phyloP scores from a whole-genome alignment of 768 basidiomycete species.

The Russula lepida region DNA sequence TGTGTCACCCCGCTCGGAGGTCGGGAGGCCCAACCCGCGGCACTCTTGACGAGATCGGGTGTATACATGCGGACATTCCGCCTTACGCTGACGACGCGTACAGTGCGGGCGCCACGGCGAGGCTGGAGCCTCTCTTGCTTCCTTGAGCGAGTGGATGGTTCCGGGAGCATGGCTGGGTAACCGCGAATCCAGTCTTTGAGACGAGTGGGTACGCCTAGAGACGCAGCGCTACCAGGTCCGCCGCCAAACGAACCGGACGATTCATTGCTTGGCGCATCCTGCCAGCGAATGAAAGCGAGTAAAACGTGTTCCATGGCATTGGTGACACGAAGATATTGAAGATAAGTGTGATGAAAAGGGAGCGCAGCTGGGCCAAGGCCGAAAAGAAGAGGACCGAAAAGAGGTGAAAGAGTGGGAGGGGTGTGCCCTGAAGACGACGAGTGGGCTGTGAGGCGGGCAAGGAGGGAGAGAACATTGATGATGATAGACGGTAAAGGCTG shows the following conservation, averaged over 20 bases:
- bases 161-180: conserved; percentile 74
- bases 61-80: conserved; percentile 85
- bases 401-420: conserved; percentile 78
- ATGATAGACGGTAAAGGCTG: conserved; percentile 52
- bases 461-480: conserved; percentile 66
- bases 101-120: conserved; percentile 65
- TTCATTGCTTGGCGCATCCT: conserved; percentile 39
- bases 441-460: conserved; percentile 76
- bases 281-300: conserved; percentile 82
- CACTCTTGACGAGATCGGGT: conserved; percentile 69
- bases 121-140: conserved; percentile 48
- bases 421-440: conserved; percentile 82
- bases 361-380: conserved; percentile 54
- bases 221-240: conserved; percentile 45
- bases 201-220: conserved; percentile 66
- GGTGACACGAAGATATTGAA: conserved; percentile 69
- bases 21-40: conserved; percentile 40
- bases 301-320: conserved; percentile 89
- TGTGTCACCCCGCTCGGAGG: conserved; percentile 26
- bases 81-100: conserved; percentile 69
- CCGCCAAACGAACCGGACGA: conserved; percentile 26
- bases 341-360: conserved; percentile 50
- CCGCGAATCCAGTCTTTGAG: conserved; percentile 88
- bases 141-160: conserved; percentile 35
- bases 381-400: conserved; percentile 86